A percentile compares a stretch with the other conserved stretches of the same genome.
Evolutionary conservation across 805 yeast genomes (phyloP).

Genomic region (Starmerella asiatica): DNA sequence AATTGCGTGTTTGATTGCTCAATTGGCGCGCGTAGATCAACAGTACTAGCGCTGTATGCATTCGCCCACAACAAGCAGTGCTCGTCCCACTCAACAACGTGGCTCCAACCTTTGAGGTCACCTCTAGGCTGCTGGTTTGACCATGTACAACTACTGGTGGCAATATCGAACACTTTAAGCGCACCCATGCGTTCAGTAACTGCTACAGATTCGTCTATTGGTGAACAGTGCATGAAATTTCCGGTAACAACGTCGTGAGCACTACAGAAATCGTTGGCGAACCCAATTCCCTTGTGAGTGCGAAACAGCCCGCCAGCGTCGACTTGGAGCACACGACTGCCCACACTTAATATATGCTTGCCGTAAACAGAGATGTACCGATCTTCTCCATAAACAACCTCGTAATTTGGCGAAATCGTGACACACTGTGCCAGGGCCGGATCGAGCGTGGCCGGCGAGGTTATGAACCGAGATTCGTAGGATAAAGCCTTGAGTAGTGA

Average conservation of each 20-base stretch:
- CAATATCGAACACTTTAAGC: conserved; percentile 3
- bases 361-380: no score
- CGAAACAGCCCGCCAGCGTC: conserved; percentile 7
- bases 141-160: conserved; percentile 1
- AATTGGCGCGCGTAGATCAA: conserved; percentile 9
- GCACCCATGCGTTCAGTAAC: conserved; percentile 2
- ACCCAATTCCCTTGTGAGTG: conserved; percentile 9
- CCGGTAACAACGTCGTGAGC: conserved; percentile 8
- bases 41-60: conserved; percentile 8
- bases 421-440: conserved; percentile 12
- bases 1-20: background rate
- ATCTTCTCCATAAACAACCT: conserved; percentile 14
- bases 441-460: conserved; percentile 11
- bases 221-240: conserved; percentile 12
- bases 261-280: background rate
- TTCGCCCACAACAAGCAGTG: conserved; percentile 16
- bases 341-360: conserved; percentile 2
- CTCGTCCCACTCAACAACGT: conserved; percentile 5
- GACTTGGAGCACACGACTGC: conserved; percentile 16
- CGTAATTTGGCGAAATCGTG: background rate
- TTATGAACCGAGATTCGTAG: conserved; percentile 7
- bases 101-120: conserved; percentile 16
- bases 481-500: background rate
- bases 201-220: background rate
- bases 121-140: conserved; percentile 7